phyloP scores from a whole-genome alignment of 768 basidiomycete genomes.

The Naganishia vishniacii region DNA sequence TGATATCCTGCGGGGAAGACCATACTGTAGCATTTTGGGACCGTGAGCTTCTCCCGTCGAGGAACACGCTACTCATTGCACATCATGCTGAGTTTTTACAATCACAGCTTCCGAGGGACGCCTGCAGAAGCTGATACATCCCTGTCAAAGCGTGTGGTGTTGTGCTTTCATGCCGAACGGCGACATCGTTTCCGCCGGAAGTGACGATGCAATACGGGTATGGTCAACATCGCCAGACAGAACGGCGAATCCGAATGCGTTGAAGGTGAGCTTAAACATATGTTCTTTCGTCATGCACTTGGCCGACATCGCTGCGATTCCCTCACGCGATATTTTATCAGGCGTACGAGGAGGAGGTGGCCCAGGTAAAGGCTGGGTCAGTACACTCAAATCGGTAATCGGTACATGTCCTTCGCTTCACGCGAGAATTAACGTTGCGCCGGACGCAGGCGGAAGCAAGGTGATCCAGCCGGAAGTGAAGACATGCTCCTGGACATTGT shows the following conservation, averaged over 20 bases:
- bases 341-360: not conserved
- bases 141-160: constrained; percentile 47
- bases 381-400: too few relatives aligned
- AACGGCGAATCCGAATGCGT: constrained; percentile 25
- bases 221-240: constrained; percentile 34
- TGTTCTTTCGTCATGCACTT: not conserved
- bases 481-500: constrained; percentile 37
- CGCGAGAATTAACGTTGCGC: too few relatives aligned
- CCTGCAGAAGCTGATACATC: constrained; percentile 37
- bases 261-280: constrained; percentile 32
- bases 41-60: not conserved
- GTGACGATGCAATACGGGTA: constrained; percentile 36
- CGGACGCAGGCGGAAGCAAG: constrained; percentile 10
- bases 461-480: constrained; percentile 23
- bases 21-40: constrained; percentile 30
- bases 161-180: constrained; percentile 39
- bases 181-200: constrained; percentile 44
- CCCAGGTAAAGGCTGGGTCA: not conserved
- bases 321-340: not conserved
- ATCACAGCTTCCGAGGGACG: constrained; percentile 21
- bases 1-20: constrained; percentile 44
- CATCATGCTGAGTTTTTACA: not conserved
- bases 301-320: not conserved
- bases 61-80: not conserved
- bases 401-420: not conserved